Base-by-base conservation (phyloP, 2,329 filamentous ascomycete species). In the Cladobotryum mycophilum region DNA sequence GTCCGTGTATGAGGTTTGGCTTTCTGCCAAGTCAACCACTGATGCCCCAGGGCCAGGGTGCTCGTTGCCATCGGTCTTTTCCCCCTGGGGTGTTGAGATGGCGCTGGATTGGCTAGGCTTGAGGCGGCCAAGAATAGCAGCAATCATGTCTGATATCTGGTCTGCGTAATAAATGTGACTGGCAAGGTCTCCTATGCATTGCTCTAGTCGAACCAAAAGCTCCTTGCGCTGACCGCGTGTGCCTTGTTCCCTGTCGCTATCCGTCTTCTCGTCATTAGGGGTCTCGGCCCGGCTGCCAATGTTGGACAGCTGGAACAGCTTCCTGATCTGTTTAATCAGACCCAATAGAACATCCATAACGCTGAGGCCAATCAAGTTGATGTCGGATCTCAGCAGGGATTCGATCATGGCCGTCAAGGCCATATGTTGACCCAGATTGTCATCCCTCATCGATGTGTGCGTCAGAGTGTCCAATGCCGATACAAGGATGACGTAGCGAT, bases 121-220 rank as follows among this genome's bases (percentile, higher is more conserved):
- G 30, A 97, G 76, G 17, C 89, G 85, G 30, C 80, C 72, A 14
- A 97, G 72, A 41, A 97, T 85, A 1, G 89, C 83, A 17, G 84
- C 80, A 47, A 96, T 83, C 89, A 97, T 96, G 67, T 99, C 93
- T 1, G 88, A 84, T 49, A 97, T 89, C 67, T 99, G 93, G 60
- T 97, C 92, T 2, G 88, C 88, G 65, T 99, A 99, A 72, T 99
- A 99, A 33, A 96, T 85, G 63, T 99, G 93, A 1, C 89, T 96
- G 2, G 91, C 90, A 25, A 99, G 74, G 64, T 91, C 83, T n/a
- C 89, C 89, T 54, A 96, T 90, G 68, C 89, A 95, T 58, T 81
- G 78, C 64, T 93, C 85, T 14, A 97, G 77, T 33, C 84, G 80
- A 34, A 74, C 68, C 25, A 96, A 71, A 14, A 96, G 75, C 57